phyloP scores from a whole-genome alignment of 2,329 filamentous ascomycete species.

The Biscogniauxia marginata region DNA sequence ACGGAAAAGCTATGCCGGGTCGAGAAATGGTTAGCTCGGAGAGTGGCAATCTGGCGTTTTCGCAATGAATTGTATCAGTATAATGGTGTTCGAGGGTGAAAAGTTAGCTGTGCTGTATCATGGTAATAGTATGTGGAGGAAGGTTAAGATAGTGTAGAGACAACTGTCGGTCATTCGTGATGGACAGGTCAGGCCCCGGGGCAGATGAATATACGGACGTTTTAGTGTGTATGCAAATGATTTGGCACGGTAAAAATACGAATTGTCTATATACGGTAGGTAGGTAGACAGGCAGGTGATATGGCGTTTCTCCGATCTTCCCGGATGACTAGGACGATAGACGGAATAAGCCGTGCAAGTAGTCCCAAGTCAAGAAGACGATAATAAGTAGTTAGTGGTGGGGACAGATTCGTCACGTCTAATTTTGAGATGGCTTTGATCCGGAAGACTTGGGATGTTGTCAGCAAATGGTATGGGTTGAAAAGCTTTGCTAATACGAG shows the following conservation, averaged over 20 bases:
- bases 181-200: background rate
- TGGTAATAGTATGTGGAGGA: background rate
- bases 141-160: background rate
- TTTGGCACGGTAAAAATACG: background rate
- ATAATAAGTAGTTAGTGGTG: background rate
- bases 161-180: background rate
- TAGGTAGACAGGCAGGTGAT: background rate
- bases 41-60: background rate
- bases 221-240: background rate
- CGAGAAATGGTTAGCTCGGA: background rate
- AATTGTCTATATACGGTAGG: background rate
- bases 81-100: background rate
- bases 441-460: background rate
- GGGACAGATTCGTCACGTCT: background rate
- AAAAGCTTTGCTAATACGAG: background rate
- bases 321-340: background rate
- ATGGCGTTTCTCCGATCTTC: background rate
- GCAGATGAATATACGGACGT: background rate
- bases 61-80: background rate
- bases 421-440: background rate
- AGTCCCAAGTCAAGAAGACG: background rate
- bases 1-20: conserved; percentile 8
- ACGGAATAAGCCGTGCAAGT: background rate
- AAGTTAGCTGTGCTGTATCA: background rate
- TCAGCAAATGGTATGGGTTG: background rate